phyloP scores from a whole-genome alignment of 257 asterid genomes.

The Solanum commersonii region DNA sequence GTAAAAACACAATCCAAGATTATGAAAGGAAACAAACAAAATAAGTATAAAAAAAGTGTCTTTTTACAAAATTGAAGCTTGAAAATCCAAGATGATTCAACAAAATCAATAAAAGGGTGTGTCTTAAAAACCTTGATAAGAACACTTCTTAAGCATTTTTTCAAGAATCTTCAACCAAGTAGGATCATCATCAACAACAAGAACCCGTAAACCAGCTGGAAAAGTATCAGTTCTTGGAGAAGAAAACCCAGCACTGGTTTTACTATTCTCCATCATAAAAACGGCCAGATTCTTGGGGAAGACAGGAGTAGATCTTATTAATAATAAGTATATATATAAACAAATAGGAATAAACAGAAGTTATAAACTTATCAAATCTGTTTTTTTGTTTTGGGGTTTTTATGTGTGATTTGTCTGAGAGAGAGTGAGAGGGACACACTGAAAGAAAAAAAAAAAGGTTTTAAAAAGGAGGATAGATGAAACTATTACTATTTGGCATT shows the following conservation, averaged over 20 bases:
- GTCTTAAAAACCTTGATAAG: constrained; percentile 56
- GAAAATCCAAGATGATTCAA: background rate
- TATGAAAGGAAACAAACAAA: background rate
- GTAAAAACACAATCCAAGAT: background rate
- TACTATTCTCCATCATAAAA: constrained; percentile 35
- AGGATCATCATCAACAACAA: constrained; percentile 95
- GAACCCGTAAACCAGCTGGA: constrained; percentile 91
- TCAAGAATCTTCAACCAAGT: constrained; percentile 97
- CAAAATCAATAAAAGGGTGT: background rate
- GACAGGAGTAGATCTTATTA: background rate
- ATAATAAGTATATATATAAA: background rate
- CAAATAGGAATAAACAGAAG: background rate
- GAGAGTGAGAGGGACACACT: background rate
- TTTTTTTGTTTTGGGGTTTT: background rate
- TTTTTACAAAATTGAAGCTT: background rate
- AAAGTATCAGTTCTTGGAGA: constrained; percentile 57
- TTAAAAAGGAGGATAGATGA: background rate
- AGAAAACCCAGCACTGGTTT: constrained; percentile 31
- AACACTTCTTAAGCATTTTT: constrained; percentile 93
- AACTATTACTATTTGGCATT: background rate
- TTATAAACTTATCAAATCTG: background rate
- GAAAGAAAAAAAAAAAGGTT: background rate
- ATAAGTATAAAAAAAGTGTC: background rate
- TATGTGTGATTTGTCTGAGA: background rate
- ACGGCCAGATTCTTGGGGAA: background rate